These are phyloP conservation scores for Alternaria novae-zelandiae DNA, from an alignment of 2,329 filamentous ascomycete species.

Conservation along the genomic window DNA sequence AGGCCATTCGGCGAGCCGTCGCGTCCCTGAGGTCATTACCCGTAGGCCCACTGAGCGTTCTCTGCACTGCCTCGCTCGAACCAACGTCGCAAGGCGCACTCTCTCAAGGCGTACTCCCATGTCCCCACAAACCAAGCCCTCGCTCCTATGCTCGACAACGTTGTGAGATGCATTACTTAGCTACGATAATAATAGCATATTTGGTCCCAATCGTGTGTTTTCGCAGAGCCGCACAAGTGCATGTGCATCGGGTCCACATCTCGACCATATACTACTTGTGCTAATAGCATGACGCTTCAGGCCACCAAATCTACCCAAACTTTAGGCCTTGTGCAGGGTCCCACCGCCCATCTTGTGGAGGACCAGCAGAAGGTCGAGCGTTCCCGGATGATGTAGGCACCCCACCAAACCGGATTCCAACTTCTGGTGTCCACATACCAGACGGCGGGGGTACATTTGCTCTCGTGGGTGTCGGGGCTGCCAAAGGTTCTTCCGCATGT, in stretches of 20 bases:
- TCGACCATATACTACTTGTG: neutral
- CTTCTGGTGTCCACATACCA: conserved; percentile 78
- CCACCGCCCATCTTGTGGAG: conserved; percentile 48
- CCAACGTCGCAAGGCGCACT: conserved; percentile 31
- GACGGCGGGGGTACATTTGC: conserved; percentile 49
- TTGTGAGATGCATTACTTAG: conserved; percentile 15
- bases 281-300: neutral
- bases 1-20: conserved; percentile 14
- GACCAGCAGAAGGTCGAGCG: conserved; percentile 40
- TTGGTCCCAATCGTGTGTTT: conserved; percentile 5
- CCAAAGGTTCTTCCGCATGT: conserved; percentile 61
- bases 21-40: conserved; percentile 16
- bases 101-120: conserved; percentile 34
- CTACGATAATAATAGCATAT: conserved; percentile 17
- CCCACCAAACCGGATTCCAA: conserved; percentile 78
- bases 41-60: conserved; percentile 5
- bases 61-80: conserved; percentile 30
- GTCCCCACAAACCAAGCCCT: conserved; percentile 11
- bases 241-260: neutral
- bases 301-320: conserved; percentile 38
- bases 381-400: conserved; percentile 40
- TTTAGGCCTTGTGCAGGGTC: conserved; percentile 49
- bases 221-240: conserved; percentile 1
- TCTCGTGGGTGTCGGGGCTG: conserved; percentile 54
- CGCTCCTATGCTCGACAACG: conserved; percentile 8